Evolutionary conservation across 106 monocot genomes (phyloP), one percentile per base, ranked within the genome.

Genomic region (Allium fistulosum): DNA sequence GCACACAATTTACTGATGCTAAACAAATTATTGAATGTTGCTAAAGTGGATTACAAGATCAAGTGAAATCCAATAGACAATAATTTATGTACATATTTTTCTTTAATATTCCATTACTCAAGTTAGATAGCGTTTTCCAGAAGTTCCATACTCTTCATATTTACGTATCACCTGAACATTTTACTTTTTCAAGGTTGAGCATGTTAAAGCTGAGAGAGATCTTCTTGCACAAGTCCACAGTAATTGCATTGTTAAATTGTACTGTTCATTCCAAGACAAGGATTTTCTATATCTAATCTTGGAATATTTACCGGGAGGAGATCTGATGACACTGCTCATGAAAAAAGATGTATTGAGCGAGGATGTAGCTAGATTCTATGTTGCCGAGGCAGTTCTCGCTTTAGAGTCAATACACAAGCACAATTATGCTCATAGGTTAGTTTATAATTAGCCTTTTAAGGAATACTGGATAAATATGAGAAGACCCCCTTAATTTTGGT

Each of bases 121-220:
- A 37, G 37, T 13, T 16, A 13, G 37, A 5, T 37, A 37, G 37
- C 37, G 2, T 37, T 37, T 37, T 37, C 37, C 37, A 37, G 37
- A 37, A 37, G 37, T 37, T 37, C 37, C 37, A 37, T 37, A 37
- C 37, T 37, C 37, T 37, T 37, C 37, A 37, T 0, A 37, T 37
- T 37, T 37, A 37, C 37, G 1, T 37, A 37, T 37, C 37, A 37
- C 37, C 37, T 37, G 37, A 37, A 37, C 37, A 37, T 37, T 37
- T 37, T 37, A 37, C 37, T 2, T 37, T 37, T 37, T 37, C 37
- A 8, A 82, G 82, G 82, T 82, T 59, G 78, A 82, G 57, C 82
- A 82, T 78, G 78, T 82, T 59, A 82, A 65, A 78, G 64, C 82
- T 61, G 82, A 82, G 65, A 77, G 81, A 49, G 77, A 81, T 68